A percentile compares a stretch with the other conserved stretches of the same genome.
Evolutionary conservation across 768 basidiomycete species (phyloP).

Genomic region (Tubosaeta sp.): DNA sequence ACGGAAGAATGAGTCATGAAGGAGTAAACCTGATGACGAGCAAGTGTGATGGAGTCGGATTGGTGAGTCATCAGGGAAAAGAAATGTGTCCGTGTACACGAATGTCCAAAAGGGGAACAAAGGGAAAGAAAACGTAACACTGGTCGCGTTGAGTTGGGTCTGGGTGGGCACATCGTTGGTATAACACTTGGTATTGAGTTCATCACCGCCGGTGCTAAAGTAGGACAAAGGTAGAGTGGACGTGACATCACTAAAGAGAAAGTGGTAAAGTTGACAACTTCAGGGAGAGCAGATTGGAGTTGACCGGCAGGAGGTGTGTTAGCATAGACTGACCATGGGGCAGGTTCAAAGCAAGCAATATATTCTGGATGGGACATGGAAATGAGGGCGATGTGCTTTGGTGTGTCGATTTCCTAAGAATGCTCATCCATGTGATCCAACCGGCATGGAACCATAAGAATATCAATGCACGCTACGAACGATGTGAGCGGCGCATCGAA

Average conservation of each 20-base stretch:
- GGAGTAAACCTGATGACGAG: no score
- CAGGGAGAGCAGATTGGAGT: constrained; percentile 62
- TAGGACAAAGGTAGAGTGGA: constrained; percentile 51
- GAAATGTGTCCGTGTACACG: no score
- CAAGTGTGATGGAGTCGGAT: no score
- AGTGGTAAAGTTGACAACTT: constrained; percentile 55
- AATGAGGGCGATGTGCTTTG: constrained; percentile 75
- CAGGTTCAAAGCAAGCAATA: constrained; percentile 57
- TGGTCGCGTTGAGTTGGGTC: constrained; percentile 44
- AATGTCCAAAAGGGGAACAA: no score
- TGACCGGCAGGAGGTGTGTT: constrained; percentile 81
- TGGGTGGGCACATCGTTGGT: constrained; percentile 56
- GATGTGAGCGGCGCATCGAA: neutral
- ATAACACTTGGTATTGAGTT: constrained; percentile 69
- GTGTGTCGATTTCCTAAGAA: constrained; percentile 74
- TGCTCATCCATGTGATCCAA: neutral
- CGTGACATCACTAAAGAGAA: constrained; percentile 51
- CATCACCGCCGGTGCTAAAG: constrained; percentile 81
- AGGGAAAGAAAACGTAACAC: no score
- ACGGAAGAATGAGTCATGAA: no score
- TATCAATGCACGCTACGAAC: constrained; percentile 59
- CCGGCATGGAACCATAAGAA: constrained; percentile 39
- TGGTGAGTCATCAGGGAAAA: no score
- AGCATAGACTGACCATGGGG: constrained; percentile 62
- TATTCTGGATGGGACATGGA: constrained; percentile 64